Percentiles rank a stretch among this genome's conserved stretches.
Evolutionary conservation across 2,329 filamentous ascomycete genomes (phyloP).

Genomic region (Monilinia fructicola): DNA sequence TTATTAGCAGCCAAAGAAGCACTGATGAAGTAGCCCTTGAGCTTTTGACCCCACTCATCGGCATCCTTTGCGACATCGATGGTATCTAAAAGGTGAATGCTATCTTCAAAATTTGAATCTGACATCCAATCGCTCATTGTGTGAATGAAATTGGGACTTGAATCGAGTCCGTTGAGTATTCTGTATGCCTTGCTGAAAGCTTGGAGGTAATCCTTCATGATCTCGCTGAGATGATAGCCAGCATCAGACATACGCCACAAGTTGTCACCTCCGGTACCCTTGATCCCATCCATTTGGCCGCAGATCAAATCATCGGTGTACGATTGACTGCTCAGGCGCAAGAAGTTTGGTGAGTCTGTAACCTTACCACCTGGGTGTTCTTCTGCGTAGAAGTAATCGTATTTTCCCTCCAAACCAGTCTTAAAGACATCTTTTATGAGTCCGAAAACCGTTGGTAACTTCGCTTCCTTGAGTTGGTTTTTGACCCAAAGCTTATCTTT

Average conservation of each 20-base stretch:
- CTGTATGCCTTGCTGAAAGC: not conserved
- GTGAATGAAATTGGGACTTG: not conserved
- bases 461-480: no score
- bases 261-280: not conserved
- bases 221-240: not conserved
- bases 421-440: no score
- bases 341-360: not conserved
- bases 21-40: conserved; percentile 6
- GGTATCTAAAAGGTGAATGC: not conserved
- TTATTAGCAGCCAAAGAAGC: conserved; percentile 16
- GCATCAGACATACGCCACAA: not conserved
- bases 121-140: conserved; percentile 19
- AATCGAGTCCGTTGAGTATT: not conserved
- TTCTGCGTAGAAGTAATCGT: not conserved
- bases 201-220: not conserved
- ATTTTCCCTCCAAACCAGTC: no score
- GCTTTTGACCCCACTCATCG: not conserved
- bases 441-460: no score
- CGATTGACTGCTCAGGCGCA: not conserved
- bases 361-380: not conserved
- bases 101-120: not conserved
- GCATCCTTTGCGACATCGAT: not conserved
- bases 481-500: no score
- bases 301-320: conserved; percentile 10
- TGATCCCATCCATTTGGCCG: not conserved